Conservation (phyloP, 176 grass and related monocot species). For the Lolium perenne region DNA sequence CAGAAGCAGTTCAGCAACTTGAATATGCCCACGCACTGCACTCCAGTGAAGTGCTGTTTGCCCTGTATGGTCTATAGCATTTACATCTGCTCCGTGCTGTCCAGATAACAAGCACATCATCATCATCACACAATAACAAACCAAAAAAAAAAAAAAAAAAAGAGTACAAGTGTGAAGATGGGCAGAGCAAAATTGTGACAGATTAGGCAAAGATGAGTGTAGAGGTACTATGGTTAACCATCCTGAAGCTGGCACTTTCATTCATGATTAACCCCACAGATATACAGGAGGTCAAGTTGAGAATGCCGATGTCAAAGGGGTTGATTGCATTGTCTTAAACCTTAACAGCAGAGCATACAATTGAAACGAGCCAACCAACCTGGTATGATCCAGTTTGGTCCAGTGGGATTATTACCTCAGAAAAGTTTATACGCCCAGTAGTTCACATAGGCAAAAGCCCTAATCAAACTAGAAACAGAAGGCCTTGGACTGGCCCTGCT, state of each 20-base stretch:
- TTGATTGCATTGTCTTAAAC: neutral
- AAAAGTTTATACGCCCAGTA: neutral
- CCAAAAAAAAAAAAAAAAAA: neutral
- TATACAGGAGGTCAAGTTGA: conserved; percentile 7
- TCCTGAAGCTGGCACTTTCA: neutral
- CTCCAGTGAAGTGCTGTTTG: conserved; percentile 98
- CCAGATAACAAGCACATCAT: conserved; percentile 31
- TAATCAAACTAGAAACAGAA: neutral
- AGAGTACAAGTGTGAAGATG: neutral
- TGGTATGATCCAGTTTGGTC: neutral
- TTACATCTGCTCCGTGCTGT: conserved; percentile 94
- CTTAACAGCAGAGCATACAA: conserved; percentile 21
- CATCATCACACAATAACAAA: conserved; percentile 26
- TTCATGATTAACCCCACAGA: conserved; percentile 1
- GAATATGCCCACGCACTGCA: conserved; percentile 84
- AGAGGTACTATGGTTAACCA: neutral
- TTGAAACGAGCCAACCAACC: conserved; percentile 9
- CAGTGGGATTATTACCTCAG: neutral
- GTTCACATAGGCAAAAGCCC: conserved; percentile 16
- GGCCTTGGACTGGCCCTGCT: conserved; percentile 17
- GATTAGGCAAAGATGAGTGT: neutral
- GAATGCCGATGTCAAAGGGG: conserved; percentile 13
- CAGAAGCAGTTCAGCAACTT: conserved; percentile 84
- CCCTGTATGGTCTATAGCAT: conserved; percentile 82
- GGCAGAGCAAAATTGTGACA: conserved; percentile 11